Conservation (phyloP, 225 moss, liverwort and hornwort species). For the Marchantia polymorpha region DNA sequence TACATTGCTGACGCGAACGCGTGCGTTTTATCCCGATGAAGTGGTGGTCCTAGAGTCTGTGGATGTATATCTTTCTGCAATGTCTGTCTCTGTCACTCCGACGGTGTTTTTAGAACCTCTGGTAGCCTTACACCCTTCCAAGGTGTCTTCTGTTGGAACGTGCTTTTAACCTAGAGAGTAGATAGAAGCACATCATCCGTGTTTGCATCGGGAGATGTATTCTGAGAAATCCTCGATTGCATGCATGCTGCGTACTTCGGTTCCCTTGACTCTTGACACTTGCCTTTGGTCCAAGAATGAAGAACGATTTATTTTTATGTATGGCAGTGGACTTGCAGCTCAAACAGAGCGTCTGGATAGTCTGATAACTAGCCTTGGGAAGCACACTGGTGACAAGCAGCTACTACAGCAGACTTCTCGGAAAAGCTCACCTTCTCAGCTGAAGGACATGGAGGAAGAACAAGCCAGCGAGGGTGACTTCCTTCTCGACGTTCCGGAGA, state of each 20-base stretch:
- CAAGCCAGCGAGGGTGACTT: conserved; percentile 31
- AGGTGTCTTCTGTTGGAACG: no score
- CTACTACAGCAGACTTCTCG: conserved; percentile 41
- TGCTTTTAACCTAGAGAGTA: no score
- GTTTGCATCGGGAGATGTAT: no score
- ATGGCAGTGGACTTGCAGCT: conserved; percentile 83
- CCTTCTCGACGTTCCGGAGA: conserved; percentile 36
- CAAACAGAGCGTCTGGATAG: conserved; percentile 93
- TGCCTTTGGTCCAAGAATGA: background rate
- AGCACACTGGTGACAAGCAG: conserved; percentile 73
- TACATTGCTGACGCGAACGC: no score
- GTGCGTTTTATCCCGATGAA: no score
- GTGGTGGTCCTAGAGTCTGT: no score
- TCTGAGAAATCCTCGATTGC: no score
- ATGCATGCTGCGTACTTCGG: no score
- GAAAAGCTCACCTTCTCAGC: conserved; percentile 33
- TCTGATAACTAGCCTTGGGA: conserved; percentile 65
- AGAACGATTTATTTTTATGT: background rate
- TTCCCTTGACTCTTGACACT: background rate
- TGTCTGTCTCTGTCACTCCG: no score
- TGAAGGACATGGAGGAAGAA: conserved; percentile 29
- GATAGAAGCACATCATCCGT: background rate
- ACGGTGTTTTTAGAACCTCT: no score
- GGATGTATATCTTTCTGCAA: no score
- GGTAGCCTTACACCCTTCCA: no score